Evolutionary conservation across 2,329 filamentous ascomycete genomes (phyloP), one percentile per base, ranked within the genome.

Genomic region (Macrophomina pseudophaseolina): DNA sequence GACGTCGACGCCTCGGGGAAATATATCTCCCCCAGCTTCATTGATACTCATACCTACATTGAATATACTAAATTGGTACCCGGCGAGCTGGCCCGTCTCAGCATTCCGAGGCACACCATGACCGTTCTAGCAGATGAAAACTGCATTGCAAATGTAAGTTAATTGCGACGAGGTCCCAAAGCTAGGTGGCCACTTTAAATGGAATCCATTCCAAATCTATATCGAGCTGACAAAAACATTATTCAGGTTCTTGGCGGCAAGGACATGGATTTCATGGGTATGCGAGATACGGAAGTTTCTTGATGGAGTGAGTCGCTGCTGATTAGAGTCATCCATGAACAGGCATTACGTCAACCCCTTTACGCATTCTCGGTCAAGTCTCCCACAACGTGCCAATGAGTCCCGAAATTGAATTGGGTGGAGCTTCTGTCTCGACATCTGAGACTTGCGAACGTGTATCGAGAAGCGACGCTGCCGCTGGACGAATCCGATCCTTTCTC

Each of bases 241-340:
- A 35, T 53, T 40, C 38, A 54, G 52, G 52, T 40, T 54, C 33
- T 40, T 5, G 33, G 52, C 16, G 52, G 52, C 7, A 38, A 54
- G 16, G 52, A 32, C 32, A 54, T 54, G 52, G 32, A 54, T 11
- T 54, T 54, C 32, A 54, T 54, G 52, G 52, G 52, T 54, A 7
- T 54, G 52, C 52, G 32, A 38, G 7, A 11, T 40, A 52, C 49
- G 49, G 4, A 8, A 11, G 12, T 30, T 23, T n/a, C 48, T 30
- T 23, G 2, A 30, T 11, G 28, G 33, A 52, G 16, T 6, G 28
- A 11, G 14, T n/a, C 28, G 16, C 9, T 5, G 52, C 52, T 54
- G 32, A 54, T 14, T 30, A 38, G 32, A 54, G 52, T 32, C 7
- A n/a, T n/a, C 16, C 32, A 38, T 54, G 16, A 40, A 16, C 33